Percentiles rank a stretch among this genome's conserved stretches.
Conservation (phyloP, 2,329 filamentous ascomycete genomes). For the Aspergillus nomiae region DNA sequence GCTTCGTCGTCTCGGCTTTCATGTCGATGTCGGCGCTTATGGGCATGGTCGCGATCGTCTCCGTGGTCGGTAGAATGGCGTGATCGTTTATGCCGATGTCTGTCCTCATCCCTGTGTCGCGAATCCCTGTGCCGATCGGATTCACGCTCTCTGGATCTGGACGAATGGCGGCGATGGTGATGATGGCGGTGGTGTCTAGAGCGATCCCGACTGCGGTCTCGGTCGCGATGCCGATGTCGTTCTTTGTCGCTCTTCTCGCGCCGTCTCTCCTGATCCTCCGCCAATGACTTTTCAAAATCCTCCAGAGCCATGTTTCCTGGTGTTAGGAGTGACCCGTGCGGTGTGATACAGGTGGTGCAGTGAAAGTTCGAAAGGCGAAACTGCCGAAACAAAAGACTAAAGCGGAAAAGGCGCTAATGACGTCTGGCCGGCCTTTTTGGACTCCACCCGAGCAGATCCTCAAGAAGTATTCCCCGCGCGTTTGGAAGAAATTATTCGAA, state of each 20-base stretch:
- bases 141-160: conserved; percentile 38
- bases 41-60: conserved; percentile 49
- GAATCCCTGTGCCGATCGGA: conserved; percentile 37
- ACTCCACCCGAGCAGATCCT: conserved; percentile 32
- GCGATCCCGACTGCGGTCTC: conserved; percentile 46
- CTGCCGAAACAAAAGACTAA: conserved; percentile 22
- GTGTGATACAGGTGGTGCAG: not conserved
- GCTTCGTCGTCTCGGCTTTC: conserved; percentile 45
- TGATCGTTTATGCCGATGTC: conserved; percentile 66
- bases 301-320: conserved; percentile 57
- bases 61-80: conserved; percentile 57
- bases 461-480: conserved; percentile 26
- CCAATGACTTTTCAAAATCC: conserved; percentile 78
- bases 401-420: conserved; percentile 28
- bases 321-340: not conserved
- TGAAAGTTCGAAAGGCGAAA: not conserved
- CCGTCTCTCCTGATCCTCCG: conserved; percentile 54
- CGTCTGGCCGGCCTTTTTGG: conserved; percentile 27
- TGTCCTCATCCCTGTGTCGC: conserved; percentile 54
- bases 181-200: conserved; percentile 37
- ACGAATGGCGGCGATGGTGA: conserved; percentile 48
- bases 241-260: conserved; percentile 41
- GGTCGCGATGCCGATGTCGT: conserved; percentile 35
- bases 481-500: conserved; percentile 7
- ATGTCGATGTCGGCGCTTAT: conserved; percentile 51